A percentile compares a stretch with the other conserved stretches of the same genome.
phyloP scores from a whole-genome alignment of 2,329 filamentous ascomycete species.

The Fusarium devonianum region DNA sequence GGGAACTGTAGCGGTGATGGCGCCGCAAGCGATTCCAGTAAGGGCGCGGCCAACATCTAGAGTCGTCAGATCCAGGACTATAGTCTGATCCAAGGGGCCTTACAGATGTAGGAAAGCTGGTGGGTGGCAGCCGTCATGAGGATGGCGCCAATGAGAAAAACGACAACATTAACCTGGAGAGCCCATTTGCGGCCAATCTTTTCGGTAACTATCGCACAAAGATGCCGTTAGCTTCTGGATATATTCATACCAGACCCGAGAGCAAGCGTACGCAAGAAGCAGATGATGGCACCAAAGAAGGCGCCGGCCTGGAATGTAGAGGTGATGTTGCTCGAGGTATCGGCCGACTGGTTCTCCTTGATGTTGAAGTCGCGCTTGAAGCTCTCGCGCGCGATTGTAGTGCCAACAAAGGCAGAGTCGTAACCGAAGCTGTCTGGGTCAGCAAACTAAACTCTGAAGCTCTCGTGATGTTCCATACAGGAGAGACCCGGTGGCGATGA shows the following conservation, averaged over 20 bases:
- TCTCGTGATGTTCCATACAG: conserved; percentile 41
- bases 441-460: not conserved
- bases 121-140: conserved; percentile 52
- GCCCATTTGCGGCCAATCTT: conserved; percentile 59
- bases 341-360: conserved; percentile 38
- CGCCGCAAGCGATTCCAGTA: conserved; percentile 64
- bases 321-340: conserved; percentile 54
- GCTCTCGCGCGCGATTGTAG: conserved; percentile 57
- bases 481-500: conserved; percentile 57
- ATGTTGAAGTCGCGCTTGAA: conserved; percentile 55
- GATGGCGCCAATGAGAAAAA: conserved; percentile 55
- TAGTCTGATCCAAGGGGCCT: not conserved
- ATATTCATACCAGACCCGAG: not conserved
- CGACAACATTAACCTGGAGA: conserved; percentile 53
- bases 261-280: conserved; percentile 47
- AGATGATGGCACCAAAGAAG: conserved; percentile 60
- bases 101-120: conserved; percentile 54
- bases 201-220: conserved; percentile 49
- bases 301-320: conserved; percentile 58
- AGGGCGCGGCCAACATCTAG: conserved; percentile 65
- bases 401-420: conserved; percentile 62
- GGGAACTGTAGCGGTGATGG: conserved; percentile 65
- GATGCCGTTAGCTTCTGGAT: not conserved
- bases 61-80: not conserved
- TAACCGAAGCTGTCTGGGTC: conserved; percentile 56